Percentiles rank a stretch among this genome's conserved stretches.
phyloP scores from a whole-genome alignment of 1,284 basidiomycete species.

The Porogramme epimiltina region DNA sequence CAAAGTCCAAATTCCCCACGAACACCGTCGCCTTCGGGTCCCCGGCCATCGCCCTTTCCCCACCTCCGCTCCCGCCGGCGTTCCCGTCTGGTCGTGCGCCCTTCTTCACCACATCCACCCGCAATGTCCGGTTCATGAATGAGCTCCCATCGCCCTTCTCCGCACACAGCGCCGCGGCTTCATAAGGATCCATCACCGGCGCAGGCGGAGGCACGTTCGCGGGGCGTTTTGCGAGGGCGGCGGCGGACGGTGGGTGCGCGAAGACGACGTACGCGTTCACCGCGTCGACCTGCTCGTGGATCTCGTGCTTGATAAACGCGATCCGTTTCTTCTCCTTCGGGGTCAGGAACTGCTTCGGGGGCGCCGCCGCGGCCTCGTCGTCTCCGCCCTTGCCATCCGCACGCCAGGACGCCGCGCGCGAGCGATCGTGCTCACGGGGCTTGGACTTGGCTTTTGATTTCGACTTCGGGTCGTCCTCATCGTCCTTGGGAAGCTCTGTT shows the following conservation, averaged over 20 bases:
- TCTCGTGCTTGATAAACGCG: constrained; percentile 91
- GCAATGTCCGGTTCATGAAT: constrained; percentile 77
- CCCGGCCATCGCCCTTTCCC: constrained; percentile 27
- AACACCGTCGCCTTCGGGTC: constrained; percentile 89
- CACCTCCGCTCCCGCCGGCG: neutral
- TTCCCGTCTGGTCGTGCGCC: constrained; percentile 30
- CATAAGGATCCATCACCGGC: constrained; percentile 66
- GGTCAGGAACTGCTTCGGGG: constrained; percentile 70
- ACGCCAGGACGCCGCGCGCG: constrained; percentile 73
- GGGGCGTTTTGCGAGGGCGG: constrained; percentile 30
- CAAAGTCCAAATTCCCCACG: constrained; percentile 93
- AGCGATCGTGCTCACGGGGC: constrained; percentile 52
- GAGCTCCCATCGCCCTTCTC: constrained; percentile 68
- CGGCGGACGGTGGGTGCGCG: constrained; percentile 58
- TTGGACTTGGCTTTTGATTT: constrained; percentile 33
- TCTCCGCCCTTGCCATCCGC: constrained; percentile 37
- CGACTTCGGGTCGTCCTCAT: constrained; percentile 40
- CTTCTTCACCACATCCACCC: constrained; percentile 68
- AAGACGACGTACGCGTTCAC: constrained; percentile 91
- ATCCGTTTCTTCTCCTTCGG: constrained; percentile 91
- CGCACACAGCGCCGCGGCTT: constrained; percentile 67
- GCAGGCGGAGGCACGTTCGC: constrained; percentile 59
- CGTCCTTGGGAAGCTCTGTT: constrained; percentile 53
- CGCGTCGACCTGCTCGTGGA: constrained; percentile 71
- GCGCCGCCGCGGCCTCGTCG: constrained; percentile 40